Evolutionary conservation across 2,329 filamentous ascomycete genomes (phyloP).

Genomic region (Xylariaceae sp.): DNA sequence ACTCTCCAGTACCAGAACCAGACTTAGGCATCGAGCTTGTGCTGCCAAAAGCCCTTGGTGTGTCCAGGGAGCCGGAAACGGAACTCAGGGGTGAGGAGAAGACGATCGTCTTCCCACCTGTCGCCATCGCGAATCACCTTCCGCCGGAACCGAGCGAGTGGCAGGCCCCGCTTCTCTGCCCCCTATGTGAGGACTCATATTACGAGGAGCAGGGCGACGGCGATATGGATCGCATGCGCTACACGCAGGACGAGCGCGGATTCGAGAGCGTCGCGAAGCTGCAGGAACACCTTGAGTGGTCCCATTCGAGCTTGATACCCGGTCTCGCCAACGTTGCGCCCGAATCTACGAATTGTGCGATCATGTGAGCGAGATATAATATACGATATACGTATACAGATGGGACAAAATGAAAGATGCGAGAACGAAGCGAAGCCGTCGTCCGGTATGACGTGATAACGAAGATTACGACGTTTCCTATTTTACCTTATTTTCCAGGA

Average conservation of each 20-base stretch:
- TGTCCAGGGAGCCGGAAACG: background rate
- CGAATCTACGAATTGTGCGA: slow-evolving; percentile 36
- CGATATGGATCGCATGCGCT: slow-evolving; percentile 46
- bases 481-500: background rate
- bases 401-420: background rate
- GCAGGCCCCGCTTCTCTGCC: slow-evolving; percentile 48
- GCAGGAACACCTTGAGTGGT: slow-evolving; percentile 53
- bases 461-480: background rate
- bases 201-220: slow-evolving; percentile 46
- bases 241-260: slow-evolving; percentile 42
- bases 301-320: slow-evolving; percentile 39
- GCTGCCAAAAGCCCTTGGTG: background rate
- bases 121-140: slow-evolving; percentile 54
- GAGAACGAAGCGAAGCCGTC: background rate
- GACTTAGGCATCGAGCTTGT: slow-evolving; percentile 14
- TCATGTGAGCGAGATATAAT: slow-evolving; percentile 39
- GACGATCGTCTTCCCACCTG: slow-evolving; percentile 50
- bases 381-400: background rate
- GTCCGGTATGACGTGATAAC: slow-evolving; percentile 5
- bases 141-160: slow-evolving; percentile 47
- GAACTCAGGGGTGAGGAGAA: slow-evolving; percentile 41
- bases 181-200: slow-evolving; percentile 51
- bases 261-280: slow-evolving; percentile 47
- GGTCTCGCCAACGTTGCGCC: slow-evolving; percentile 29
- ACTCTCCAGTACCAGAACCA: background rate